Evolutionary conservation across 2,329 filamentous ascomycete species (phyloP).

Genomic region (Purpureocillium lavendulum): DNA sequence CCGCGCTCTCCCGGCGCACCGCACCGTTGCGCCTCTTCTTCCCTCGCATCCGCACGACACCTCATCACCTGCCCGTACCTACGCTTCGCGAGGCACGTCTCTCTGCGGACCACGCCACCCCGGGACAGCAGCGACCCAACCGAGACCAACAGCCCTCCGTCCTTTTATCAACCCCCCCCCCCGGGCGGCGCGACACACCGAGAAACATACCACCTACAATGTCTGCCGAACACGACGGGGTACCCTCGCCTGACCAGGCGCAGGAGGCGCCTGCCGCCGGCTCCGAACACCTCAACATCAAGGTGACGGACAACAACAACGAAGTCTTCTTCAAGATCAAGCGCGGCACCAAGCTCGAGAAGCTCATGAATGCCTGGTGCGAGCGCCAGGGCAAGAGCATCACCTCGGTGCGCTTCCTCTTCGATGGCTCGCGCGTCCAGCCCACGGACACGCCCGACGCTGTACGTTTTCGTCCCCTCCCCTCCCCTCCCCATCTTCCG

Average conservation of each 20-base stretch:
- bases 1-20: too few relatives aligned
- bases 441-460: conserved; percentile 83
- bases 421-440: conserved; percentile 90
- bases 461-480: conserved; percentile 47
- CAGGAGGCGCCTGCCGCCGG: conserved; percentile 36
- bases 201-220: too few relatives aligned
- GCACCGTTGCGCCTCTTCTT: too few relatives aligned
- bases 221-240: conserved; percentile 37
- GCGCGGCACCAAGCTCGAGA: conserved; percentile 88
- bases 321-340: conserved; percentile 99
- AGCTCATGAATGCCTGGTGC: conserved; percentile 97
- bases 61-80: too few relatives aligned
- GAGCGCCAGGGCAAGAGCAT: conserved; percentile 87
- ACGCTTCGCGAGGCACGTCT: too few relatives aligned
- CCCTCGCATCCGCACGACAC: too few relatives aligned
- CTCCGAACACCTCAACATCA: conserved; percentile 92
- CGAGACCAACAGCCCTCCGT: too few relatives aligned
- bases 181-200: too few relatives aligned
- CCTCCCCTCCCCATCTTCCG: background rate
- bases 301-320: conserved; percentile 98
- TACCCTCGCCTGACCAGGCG: conserved; percentile 37
- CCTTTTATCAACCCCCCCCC: too few relatives aligned
- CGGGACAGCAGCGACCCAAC: too few relatives aligned
- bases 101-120: too few relatives aligned
- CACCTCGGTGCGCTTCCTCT: conserved; percentile 83